Conservation (phyloP, 2,329 filamentous ascomycete genomes). For the Verticillium tricorpus region DNA sequence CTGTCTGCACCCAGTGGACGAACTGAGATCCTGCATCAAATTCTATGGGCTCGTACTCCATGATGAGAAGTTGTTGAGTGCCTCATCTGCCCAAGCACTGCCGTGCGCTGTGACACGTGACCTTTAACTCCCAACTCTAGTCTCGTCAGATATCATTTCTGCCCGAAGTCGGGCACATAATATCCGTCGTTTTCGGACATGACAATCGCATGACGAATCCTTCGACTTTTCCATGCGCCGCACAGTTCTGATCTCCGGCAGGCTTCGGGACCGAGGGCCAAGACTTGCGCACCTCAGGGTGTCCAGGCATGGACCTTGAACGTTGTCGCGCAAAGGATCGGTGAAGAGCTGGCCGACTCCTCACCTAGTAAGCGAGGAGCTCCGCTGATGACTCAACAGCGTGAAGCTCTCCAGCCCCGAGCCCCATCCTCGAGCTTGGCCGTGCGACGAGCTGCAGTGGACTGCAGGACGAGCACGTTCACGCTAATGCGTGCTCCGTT, state of each 20-base stretch:
- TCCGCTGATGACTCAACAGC: background rate
- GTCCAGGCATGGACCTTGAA: background rate
- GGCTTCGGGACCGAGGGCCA: no score
- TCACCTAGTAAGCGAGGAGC: background rate
- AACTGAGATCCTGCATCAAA: no score
- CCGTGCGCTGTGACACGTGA: no score
- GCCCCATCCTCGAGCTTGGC: slow-evolving; percentile 3
- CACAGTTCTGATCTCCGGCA: no score
- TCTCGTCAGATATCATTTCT: no score
- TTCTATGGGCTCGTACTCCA: no score
- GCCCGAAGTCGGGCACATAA: background rate
- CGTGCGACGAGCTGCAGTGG: slow-evolving; percentile 12
- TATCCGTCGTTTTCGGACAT: background rate
- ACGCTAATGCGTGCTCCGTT: slow-evolving; percentile 10
- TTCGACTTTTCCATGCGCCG: no score
- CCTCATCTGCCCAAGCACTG: no score
- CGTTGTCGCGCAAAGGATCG: background rate
- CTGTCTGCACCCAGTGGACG: no score
- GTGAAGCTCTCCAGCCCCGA: background rate
- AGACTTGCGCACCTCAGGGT: no score
- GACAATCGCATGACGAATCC: background rate
- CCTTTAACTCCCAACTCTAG: no score
- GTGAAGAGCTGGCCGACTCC: background rate
- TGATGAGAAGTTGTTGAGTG: no score
- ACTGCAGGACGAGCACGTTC: slow-evolving; percentile 7